Percentiles rank a stretch among this genome's conserved stretches.
Conservation (phyloP, 768 basidiomycete genomes). For the Lactifluus pinguis region DNA sequence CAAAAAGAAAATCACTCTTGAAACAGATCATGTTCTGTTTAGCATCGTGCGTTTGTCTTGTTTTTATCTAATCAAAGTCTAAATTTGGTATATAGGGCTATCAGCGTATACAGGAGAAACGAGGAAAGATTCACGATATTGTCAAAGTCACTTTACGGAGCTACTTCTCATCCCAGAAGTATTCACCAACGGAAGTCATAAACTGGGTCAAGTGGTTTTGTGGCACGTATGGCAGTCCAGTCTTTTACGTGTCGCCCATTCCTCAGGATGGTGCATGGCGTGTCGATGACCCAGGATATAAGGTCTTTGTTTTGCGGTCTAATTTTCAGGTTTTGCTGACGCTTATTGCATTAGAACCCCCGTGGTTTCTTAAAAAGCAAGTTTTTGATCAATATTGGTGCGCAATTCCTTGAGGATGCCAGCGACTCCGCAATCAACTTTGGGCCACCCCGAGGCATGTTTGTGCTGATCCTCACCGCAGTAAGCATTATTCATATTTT, state of each 20-base stretch:
- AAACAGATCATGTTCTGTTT: neutral
- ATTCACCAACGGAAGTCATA: neutral
- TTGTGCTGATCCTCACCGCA: neutral
- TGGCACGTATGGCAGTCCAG: neutral
- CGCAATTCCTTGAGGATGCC: neutral
- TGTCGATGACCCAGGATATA: neutral
- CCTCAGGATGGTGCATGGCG: neutral
- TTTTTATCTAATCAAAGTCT: too few relatives aligned
- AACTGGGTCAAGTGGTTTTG: neutral
- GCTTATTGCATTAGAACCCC: neutral
- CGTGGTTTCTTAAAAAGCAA: neutral
- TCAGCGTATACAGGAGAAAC: neutral
- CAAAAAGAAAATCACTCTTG: neutral
- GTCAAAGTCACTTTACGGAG: neutral
- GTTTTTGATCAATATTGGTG: neutral
- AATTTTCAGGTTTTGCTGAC: neutral
- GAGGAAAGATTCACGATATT: neutral
- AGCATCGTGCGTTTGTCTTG: too few relatives aligned
- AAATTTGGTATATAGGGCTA: too few relatives aligned
- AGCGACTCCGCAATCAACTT: neutral
- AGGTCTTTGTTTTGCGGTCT: neutral
- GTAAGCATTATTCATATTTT: too few relatives aligned
- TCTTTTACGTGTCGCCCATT: neutral
- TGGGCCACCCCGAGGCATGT: neutral
- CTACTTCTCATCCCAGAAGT: neutral